Evolutionary conservation across 208 protist species (phyloP), one percentile per base, ranked within the genome.

Genomic region (Strigomonas galati): DNA sequence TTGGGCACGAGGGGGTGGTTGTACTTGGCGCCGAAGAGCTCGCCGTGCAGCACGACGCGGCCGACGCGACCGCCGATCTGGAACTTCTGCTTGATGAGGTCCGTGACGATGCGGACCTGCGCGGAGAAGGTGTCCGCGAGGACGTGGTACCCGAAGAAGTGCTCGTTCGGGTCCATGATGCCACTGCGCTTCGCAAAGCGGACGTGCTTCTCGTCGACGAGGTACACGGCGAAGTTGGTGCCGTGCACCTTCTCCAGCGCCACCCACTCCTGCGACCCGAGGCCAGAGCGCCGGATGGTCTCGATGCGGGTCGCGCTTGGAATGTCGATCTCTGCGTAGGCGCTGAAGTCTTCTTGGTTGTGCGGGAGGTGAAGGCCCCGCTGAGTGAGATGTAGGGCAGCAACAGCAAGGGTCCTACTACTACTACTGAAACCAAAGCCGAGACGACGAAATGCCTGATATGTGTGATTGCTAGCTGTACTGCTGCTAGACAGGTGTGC

Each of bases 21-120:
- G 54, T 93, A 95, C 75, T 95, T 95, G 46, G 84, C 89, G 15
- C 89, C 89, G 61, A 95, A 95, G 2, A 95, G 71, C 59, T 95
- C 89, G n/a, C 89, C 89, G 62, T 95, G 88, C 9, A 95, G 21
- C 35, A 95, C 71, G 46, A 92, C 74, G 24, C 77, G 86, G 61
- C 78, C 64, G 15, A 79, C 69, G 5, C 56, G 62, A 27, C 32
- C 14, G 27, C 68, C 67, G 10, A 88, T 51, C 26, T 59, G 54
- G 30, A 21, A 59, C n/a, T 69, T 40, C 9, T 57, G 46, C 24
- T 73, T 77, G 23, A 91, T 52, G 26, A 87, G 66, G 66, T 81
- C 77, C 6, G 82, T 71, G 14, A 72, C 71, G 14, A 69, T 49
- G 9, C 69, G 57, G 17, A 65, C 66, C 53, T 85, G 81, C 27